phyloP scores from a whole-genome alignment of 768 basidiomycete species.

The Amanita muscaria region DNA sequence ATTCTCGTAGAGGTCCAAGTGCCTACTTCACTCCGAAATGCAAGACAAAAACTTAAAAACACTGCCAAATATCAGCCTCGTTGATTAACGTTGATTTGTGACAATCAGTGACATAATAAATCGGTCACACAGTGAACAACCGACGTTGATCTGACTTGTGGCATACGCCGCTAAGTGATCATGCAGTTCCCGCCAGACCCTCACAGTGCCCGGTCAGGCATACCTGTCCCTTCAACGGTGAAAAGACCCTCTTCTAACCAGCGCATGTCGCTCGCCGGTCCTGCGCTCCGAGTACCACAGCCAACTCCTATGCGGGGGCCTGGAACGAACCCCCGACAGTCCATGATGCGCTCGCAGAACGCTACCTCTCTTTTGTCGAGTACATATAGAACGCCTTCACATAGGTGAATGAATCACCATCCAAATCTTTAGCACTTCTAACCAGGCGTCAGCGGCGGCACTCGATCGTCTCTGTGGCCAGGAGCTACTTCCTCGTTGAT shows the following conservation, averaged over 20 bases:
- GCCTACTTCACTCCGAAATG: too few relatives aligned
- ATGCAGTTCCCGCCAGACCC: slow-evolving; percentile 47
- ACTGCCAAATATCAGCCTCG: too few relatives aligned
- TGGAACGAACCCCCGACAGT: slow-evolving; percentile 54
- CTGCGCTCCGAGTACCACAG: slow-evolving; percentile 54
- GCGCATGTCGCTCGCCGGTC: slow-evolving; percentile 67
- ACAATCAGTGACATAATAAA: too few relatives aligned
- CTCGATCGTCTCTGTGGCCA: slow-evolving; percentile 69
- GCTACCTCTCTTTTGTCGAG: slow-evolving; percentile 67
- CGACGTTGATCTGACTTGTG: too few relatives aligned
- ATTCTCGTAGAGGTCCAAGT: too few relatives aligned
- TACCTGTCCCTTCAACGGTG: slow-evolving; percentile 66
- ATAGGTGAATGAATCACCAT: slow-evolving; percentile 38
- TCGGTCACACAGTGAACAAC: too few relatives aligned
- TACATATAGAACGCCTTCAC: slow-evolving; percentile 68
- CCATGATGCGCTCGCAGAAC: slow-evolving; percentile 62
- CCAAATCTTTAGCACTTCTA: slow-evolving; percentile 7
- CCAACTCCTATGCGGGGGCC: slow-evolving; percentile 24
- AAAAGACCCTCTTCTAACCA: slow-evolving; percentile 60
- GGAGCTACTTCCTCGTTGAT: slow-evolving; percentile 35
- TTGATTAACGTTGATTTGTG: too few relatives aligned
- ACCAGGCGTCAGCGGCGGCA: slow-evolving; percentile 28
- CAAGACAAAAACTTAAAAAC: too few relatives aligned
- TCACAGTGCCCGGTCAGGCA: slow-evolving; percentile 46
- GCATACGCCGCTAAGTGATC: too few relatives aligned